These are phyloP conservation scores for Raffaelea ambrosiae DNA, from an alignment of 2,329 filamentous ascomycete species.

Conservation along the genomic window DNA sequence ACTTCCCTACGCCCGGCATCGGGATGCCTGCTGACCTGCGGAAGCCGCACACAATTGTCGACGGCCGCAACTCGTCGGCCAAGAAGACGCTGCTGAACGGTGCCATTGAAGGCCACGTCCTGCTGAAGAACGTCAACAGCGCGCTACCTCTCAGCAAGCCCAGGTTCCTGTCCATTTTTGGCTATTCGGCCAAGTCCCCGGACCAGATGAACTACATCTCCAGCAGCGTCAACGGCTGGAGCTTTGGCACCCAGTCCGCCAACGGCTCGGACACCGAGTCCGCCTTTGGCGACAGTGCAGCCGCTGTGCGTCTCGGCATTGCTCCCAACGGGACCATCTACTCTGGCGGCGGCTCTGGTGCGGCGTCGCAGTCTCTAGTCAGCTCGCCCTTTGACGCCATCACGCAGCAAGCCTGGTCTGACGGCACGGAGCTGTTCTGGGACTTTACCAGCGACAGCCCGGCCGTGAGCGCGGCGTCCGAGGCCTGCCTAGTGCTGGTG, in stretches of 20 bases:
- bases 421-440: slow-evolving; percentile 50
- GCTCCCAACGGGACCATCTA: slow-evolving; percentile 34
- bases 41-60: slow-evolving; percentile 41
- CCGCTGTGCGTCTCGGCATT: slow-evolving; percentile 12
- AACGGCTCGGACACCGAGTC: slow-evolving; percentile 3
- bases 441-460: slow-evolving; percentile 44
- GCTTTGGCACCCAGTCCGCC: slow-evolving; percentile 28
- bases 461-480: slow-evolving; percentile 36
- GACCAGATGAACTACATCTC: slow-evolving; percentile 31
- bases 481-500: slow-evolving; percentile 60
- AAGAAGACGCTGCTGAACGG: slow-evolving; percentile 39
- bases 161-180: slow-evolving; percentile 48
- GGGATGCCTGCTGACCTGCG: slow-evolving; percentile 43
- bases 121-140: slow-evolving; percentile 52
- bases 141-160: slow-evolving; percentile 45
- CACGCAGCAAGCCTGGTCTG: slow-evolving; percentile 39
- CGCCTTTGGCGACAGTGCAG: background rate
- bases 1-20: slow-evolving; percentile 35
- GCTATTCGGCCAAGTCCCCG: slow-evolving; percentile 47
- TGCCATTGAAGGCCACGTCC: slow-evolving; percentile 54
- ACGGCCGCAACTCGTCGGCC: slow-evolving; percentile 42
- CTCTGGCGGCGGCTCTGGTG: slow-evolving; percentile 27
- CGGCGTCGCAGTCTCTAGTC: slow-evolving; percentile 29
- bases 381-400: slow-evolving; percentile 48
- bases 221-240: slow-evolving; percentile 25